Evolutionary conservation across 495 filamentous ascomycete genomes (phyloP), one percentile per base, ranked within the genome.

Genomic region (Neurospora sp.): DNA sequence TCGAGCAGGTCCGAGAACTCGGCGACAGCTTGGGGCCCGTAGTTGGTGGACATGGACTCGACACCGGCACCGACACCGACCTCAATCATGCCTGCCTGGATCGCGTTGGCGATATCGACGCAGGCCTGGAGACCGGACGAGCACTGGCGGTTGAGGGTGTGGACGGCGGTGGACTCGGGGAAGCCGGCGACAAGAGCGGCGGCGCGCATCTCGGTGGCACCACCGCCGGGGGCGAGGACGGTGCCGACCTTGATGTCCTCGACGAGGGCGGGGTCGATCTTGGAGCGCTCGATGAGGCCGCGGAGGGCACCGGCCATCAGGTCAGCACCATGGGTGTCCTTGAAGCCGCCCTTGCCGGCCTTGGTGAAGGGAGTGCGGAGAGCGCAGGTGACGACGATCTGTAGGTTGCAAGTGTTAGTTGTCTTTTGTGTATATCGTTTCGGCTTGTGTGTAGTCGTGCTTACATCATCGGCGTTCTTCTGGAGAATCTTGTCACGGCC

Each of bases 1-100:
- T 98, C 93, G 68, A 99, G 89, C 72, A 97, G 89, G 16, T 97
- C 93, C 35, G 92, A 95, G 88, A 99, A 97, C 81, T 99, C 96
- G 74, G 91, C 90, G 18, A 99, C 94, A 68, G 95, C 95, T 38
- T 86, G 88, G 44, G 95, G 96, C 27, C 94, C 94, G 80, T 98
- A 98, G 78, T 98, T 92, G 71, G 85, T 86, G 80, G 89, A 92
- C 96, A 99, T 99, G 85, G 91, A 94, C 90, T 99, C 96, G n/a
- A 97, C 94, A 79, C 96, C 96, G 5, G 94, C 94, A 71, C 94
- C 96, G 76, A 98, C 90, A 75, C 96, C 96, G 73, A 98, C 82
- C 69, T 98, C 95, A 77, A 99, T 98, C 93, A 97, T 96, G 69
- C 93, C 96, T 5, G 89, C 79, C 74, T 86, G 85, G 79, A 99